Conservation (phyloP, 164 flowering plant genomes). For the Aristolochia fimbriata region DNA sequence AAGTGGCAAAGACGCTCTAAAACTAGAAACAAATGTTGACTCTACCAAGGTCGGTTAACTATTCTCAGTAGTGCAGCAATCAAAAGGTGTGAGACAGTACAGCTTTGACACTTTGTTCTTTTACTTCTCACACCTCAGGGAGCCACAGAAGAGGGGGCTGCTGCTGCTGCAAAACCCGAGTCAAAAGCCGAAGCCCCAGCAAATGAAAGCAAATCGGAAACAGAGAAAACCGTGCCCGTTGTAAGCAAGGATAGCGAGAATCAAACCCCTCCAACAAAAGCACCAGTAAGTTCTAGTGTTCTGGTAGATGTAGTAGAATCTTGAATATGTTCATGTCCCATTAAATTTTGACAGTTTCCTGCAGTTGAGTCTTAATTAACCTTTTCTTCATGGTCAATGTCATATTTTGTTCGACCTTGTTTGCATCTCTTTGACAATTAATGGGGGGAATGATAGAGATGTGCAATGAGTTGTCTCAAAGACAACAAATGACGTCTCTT, state of each 20-base stretch:
- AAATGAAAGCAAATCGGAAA: slow-evolving; percentile 41
- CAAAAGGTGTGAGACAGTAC: background rate
- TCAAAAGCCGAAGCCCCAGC: slow-evolving; percentile 26
- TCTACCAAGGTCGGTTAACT: slow-evolving; percentile 36
- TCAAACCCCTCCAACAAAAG: slow-evolving; percentile 35
- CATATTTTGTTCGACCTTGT: no score
- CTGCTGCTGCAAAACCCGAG: slow-evolving; percentile 29
- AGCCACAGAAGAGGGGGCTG: slow-evolving; percentile 17
- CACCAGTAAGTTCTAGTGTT: slow-evolving; percentile 22
- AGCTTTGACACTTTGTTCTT: background rate
- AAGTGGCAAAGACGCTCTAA: slow-evolving; percentile 28
- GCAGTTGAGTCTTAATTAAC: no score
- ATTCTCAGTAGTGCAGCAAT: background rate
- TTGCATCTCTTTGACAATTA: no score
- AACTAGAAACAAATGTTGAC: slow-evolving; percentile 43
- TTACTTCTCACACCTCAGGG: slow-evolving; percentile 15
- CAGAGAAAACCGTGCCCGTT: slow-evolving; percentile 29
- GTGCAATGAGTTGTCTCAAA: no score
- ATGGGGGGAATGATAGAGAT: no score
- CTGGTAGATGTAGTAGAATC: no score
- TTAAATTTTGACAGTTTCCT: no score
- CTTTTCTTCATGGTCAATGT: no score
- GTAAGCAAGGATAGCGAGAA: slow-evolving; percentile 43
- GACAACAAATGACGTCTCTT: no score
- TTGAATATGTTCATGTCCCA: no score